Evolutionary conservation across 805 yeast species (phyloP), one percentile per base, ranked within the genome.

Genomic region (Barnettozyma botsteinii): DNA sequence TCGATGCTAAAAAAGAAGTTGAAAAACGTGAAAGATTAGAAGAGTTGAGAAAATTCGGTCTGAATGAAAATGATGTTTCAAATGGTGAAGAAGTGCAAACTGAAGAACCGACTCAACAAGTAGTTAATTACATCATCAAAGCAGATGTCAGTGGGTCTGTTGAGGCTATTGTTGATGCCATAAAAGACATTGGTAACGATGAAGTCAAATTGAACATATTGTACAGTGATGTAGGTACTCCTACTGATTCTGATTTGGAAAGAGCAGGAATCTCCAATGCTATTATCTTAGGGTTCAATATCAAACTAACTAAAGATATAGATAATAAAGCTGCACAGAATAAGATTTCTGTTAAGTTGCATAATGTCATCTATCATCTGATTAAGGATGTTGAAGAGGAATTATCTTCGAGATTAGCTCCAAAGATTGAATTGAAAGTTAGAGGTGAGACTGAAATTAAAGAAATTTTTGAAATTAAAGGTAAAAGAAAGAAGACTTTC

Each of bases 71-170:
- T 8, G 65, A 57, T 7, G 46, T 52, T 3, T 18, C 9, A 5
- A 27, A 12, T 8, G 51, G 51, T 4, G 51, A 50, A 4, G 52
- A 54, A 4, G 44, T 48, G 3, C 30, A 18, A n/a, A 31, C 20
- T 19, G 59, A 57, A 6, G 52, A 48, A 6, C 31, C 40, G 22
- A 58, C 64, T 12, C 53, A 47, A 41, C 32, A 45, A 31, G 64
- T 62, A 11, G 62, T 77, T 5, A 76, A 77, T 23, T 87, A 81
- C 48, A 79, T 93, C 21, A 68, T 93, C 26, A 87, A 85, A 56
- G 85, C 96, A 0, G 98, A 93, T 62, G 97, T 91, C 1, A 80
- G 81, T 50, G 98, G 98, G 0, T 89, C 98, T 1, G 84, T 85
- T 0, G 98, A 93, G 57, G 98, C 98, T 2, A 84, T 93, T 25